Base-by-base conservation (phyloP, 176 grass and related monocot genomes). In the Themeda triandra region DNA sequence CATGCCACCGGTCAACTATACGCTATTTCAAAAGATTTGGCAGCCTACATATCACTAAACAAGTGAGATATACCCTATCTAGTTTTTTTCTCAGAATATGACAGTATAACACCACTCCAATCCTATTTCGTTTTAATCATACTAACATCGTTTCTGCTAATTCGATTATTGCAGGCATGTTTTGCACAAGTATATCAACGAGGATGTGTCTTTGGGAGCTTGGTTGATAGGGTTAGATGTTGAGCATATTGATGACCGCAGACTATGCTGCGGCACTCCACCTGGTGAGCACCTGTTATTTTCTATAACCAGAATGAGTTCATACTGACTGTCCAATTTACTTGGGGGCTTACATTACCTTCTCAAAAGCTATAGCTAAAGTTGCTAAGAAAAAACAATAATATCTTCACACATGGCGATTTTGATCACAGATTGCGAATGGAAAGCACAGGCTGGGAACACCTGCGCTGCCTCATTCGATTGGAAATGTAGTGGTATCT, bases 1-100 rank as follows among this genome's bases (percentile, higher is more conserved):
- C 95, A 97, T 86, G 95, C 95, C 65, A 97, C 95, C 0, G 95
- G 95, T 58, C 95, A 97, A 86, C 70, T 97, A 13, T 94, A 97
- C 56, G 95, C 90, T 46, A 92, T 97, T 86, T 97, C 95, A 11
- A 97, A 97, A 79, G 92, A 97, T 86, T 69, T 97, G 85, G 92
- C 95, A 44, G 86, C 88, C 3, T 97, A 94, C 66, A 92, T 97
- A 74, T 91, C 95, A 13, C 84, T 91, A 86, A 97, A 97, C 66
- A 88, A 91, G 95, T 97, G 84, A 94, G 88, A 66, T 67, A 41
- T 40, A 66, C 67, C 28, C 4, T 0, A 75, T 13, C 56, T 45
- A 59, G 7, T 63, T 84, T 56, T 71, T 31, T 42, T 66, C 36
- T 42, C 10, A 8, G 13, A 77, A 53, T 3, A 48, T 74, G 46